Base-by-base conservation (phyloP, 371 early-diverging fungal species). In the Parasitella parasitica region DNA sequence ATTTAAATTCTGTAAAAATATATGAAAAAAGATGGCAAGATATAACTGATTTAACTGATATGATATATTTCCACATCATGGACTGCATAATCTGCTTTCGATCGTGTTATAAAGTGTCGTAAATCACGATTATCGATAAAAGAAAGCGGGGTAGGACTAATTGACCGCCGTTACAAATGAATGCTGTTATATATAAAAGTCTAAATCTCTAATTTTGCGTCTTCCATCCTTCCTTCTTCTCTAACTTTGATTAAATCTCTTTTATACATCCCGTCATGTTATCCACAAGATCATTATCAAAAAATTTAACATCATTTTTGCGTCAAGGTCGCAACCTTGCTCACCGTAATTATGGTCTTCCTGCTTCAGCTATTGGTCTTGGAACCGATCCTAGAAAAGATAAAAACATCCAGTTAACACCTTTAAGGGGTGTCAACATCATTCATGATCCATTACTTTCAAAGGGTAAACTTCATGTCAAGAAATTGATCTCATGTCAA, bases 401-500 rank as follows among this genome's bases (percentile, higher is more conserved):
- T 60, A 83, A 81, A 56, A 82, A 80, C 49, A 78, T 83, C 39
- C 80, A 82, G 37, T 70, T 80, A 11, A 82, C 79, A 18, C 66
- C 72, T 39, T 79, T 75, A 36, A 71, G 81, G 59, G 84, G 86
- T 56, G 79, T 83, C 51, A 83, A 81, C 66, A 72, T 86, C 32
- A 71, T 83, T 48, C 86, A 86, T 56, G 86, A 83, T 54, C 84
- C 86, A 1, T 64, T 83, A 4, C 71, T 86, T 30, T 83, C 83
- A 39, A 54, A 62, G 57, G 32, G 43, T 16, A 50, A 9, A 18
- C 37, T 12, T 24, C n/a, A n/a, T n/a, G 20, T 36, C 24, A 3
- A 11, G 3, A 27, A 38, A 11, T 43, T 54, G 18, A 22, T 48
- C 38, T 37, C 18, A 20, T 43, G 22, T 11, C 43, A 4, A 11